Evolutionary conservation across 1,284 basidiomycete species (phyloP).

Genomic region (Schizopora paradoxa): DNA sequence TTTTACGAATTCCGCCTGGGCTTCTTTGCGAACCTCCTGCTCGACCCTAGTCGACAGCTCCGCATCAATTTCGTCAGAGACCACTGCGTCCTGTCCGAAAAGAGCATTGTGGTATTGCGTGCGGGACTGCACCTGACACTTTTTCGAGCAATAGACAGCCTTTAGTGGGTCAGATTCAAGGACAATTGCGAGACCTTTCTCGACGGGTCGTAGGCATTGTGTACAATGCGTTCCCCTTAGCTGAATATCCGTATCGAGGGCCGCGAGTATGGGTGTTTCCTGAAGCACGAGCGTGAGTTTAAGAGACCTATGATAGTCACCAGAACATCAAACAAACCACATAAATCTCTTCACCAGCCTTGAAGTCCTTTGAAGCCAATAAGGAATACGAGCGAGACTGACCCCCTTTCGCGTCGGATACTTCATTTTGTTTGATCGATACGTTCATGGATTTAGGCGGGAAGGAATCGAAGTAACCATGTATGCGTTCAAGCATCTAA

Average conservation of each 20-base stretch:
- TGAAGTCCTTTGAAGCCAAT: conserved; percentile 61
- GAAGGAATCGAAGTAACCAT: conserved; percentile 62
- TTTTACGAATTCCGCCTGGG: conserved; percentile 52
- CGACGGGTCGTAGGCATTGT: conserved; percentile 59
- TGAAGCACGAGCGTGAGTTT: conserved; percentile 27
- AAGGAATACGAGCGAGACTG: conserved; percentile 47
- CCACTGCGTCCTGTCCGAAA: conserved; percentile 58
- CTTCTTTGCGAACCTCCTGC: conserved; percentile 43
- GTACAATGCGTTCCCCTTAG: conserved; percentile 60
- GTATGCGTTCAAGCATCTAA: conserved; percentile 24
- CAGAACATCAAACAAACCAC: conserved; percentile 38
- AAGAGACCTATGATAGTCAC: conserved; percentile 1
- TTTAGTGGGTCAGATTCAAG: conserved; percentile 46
- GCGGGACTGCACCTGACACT: conserved; percentile 52
- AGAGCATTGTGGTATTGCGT: conserved; percentile 60
- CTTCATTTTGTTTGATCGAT: conserved; percentile 42
- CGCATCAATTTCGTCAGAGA: conserved; percentile 48
- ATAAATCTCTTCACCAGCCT: conserved; percentile 69
- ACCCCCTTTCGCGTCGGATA: conserved; percentile 30
- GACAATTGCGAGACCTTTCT: conserved; percentile 38
- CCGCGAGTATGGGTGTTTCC: conserved; percentile 68
- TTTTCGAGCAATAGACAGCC: conserved; percentile 66
- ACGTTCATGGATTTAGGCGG: conserved; percentile 68
- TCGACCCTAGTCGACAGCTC: conserved; percentile 28
- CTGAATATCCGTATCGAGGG: conserved; percentile 65